A percentile compares a stretch with the other conserved stretches of the same genome.
Conservation (phyloP, 2,329 filamentous ascomycete species). For the Pestalotiopsis sp. region DNA sequence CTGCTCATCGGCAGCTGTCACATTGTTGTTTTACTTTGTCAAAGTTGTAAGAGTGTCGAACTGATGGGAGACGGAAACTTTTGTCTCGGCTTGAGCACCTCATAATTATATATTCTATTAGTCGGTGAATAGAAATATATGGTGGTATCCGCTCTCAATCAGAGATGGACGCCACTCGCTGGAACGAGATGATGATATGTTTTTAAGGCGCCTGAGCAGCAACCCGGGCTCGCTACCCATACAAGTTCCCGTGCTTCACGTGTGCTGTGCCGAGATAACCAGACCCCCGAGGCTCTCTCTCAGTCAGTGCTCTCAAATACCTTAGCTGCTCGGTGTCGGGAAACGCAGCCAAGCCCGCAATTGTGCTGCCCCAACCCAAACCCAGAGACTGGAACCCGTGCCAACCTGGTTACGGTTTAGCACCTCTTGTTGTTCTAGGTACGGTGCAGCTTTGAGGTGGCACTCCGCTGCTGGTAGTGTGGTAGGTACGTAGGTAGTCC, state of each 20-base stretch:
- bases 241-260: background rate
- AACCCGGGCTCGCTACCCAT: background rate
- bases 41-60: background rate
- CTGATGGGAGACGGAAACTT: background rate
- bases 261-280: background rate
- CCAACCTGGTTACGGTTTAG: background rate
- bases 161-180: background rate
- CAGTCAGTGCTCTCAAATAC: background rate
- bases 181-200: background rate
- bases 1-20: too few species aligned
- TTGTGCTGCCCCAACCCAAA: background rate
- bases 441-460: too few species aligned
- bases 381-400: background rate
- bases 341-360: background rate
- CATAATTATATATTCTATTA: background rate
- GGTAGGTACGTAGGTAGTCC: too few species aligned
- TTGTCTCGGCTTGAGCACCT: background rate
- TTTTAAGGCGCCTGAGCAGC: background rate
- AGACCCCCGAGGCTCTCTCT: background rate
- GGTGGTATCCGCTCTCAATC: background rate
- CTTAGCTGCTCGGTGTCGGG: background rate
- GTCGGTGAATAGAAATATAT: background rate
- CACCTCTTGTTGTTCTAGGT: background rate
- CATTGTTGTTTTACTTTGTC: too few species aligned
- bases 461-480: too few species aligned